Evolutionary conservation across 176 grass and related monocot genomes (phyloP), one percentile per base, ranked within the genome.

Genomic region (Chloris gayana): DNA sequence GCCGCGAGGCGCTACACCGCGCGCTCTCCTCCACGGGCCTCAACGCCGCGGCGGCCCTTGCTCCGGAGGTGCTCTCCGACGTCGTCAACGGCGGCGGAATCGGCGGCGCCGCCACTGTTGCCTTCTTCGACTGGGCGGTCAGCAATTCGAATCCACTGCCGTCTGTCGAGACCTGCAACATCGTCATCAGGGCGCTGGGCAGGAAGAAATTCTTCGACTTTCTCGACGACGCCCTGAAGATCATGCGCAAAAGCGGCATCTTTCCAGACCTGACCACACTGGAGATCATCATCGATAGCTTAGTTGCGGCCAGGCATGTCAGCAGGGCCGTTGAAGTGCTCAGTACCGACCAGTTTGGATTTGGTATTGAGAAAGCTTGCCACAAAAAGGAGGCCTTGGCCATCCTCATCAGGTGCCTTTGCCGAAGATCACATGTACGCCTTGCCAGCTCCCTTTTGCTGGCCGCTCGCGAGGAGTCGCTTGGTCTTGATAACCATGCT

Each of bases 121-220:
- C 87, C 29, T 84, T 94, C 82, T 90, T 91, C 25, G 79, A 88
- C 65, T 97, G 94, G 94, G 89, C 89, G 4, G 65, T 92, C 60
- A 69, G 80, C 21, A 92, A 47, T 46, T 70, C 85, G 53, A 85
- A 87, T 29, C 9, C 80, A 21, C 7, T 41, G 9, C 60, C 78
- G 63, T 72, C 86, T 24, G 13, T 91, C 26, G 25, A 77, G 7
- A 89, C 78, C 24, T 94, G 73, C 84, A 94, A 97, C 73, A 73
- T 88, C 24, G 75, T 97, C 32, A 57, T 97, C 59, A 91, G 83
- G 77, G 91, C 91, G 58, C 67, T 98, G 30, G 89, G 92, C 6
- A 88, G 95, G 70, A 90, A 90, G 37, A 98, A 94, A 37, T 98
- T 94, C 60, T 97, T 97, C 25, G 21, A 15, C 4, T 94, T 50